A percentile compares a stretch with the other conserved stretches of the same genome.
Conservation (phyloP, 164 flowering plant species). For the Chimonanthus salicifolius region DNA sequence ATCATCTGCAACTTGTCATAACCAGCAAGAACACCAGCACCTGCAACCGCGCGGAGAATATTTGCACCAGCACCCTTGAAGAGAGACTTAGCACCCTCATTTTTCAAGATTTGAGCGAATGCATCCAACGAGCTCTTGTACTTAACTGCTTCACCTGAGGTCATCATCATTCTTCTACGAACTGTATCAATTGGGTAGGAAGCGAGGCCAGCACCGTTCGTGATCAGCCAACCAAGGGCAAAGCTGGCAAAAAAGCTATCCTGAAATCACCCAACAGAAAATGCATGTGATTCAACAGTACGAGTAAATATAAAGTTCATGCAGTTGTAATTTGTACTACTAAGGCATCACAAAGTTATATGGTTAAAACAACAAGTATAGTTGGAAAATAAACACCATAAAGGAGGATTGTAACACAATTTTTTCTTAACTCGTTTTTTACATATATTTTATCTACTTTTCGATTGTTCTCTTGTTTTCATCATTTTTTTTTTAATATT, state of each 20-base stretch:
- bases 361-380: too few species aligned
- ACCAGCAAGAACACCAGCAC: constrained; percentile 75
- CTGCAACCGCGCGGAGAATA: constrained; percentile 70
- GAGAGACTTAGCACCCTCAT: constrained; percentile 59
- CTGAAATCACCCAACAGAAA: constrained; percentile 25
- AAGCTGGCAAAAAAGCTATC: constrained; percentile 74
- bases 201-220: constrained; percentile 68
- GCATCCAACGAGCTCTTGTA: constrained; percentile 64
- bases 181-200: constrained; percentile 71
- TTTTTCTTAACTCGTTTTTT: too few species aligned
- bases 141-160: constrained; percentile 71
- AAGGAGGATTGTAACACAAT: too few species aligned
- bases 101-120: constrained; percentile 52
- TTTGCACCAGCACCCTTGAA: constrained; percentile 78
- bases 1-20: constrained; percentile 67
- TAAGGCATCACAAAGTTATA: too few species aligned
- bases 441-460: too few species aligned
- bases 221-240: constrained; percentile 63
- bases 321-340: too few species aligned
- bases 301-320: too few species aligned
- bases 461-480: too few species aligned
- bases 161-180: constrained; percentile 79
- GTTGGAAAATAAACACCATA: too few species aligned
- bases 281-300: neutral
- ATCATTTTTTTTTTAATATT: too few species aligned